phyloP scores from a whole-genome alignment of 495 filamentous ascomycete species.

The Aspergillus avenaceus region DNA sequence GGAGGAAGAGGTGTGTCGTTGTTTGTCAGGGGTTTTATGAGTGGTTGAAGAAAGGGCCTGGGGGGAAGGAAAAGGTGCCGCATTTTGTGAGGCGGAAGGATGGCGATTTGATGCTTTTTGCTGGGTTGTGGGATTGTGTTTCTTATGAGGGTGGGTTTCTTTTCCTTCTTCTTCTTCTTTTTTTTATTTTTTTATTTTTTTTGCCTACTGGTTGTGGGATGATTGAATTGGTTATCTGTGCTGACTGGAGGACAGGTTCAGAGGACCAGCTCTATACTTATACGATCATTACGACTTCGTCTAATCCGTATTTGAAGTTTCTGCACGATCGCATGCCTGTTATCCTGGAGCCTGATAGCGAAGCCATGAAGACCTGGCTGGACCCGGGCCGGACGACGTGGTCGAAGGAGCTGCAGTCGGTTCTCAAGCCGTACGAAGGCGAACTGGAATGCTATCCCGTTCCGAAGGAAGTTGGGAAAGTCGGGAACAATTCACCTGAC shows the following conservation, averaged over 20 bases:
- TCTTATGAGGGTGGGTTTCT: slow-evolving; percentile 61
- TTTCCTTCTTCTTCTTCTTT: not conserved
- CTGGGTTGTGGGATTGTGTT: slow-evolving; percentile 89
- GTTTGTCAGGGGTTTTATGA: slow-evolving; percentile 93
- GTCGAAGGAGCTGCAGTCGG: slow-evolving; percentile 70
- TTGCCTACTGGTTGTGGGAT: not conserved
- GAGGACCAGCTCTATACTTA: slow-evolving; percentile 77
- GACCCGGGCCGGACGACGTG: slow-evolving; percentile 68
- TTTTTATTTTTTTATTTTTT: not conserved
- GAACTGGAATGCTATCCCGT: slow-evolving; percentile 85
- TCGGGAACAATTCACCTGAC: slow-evolving; percentile 80
- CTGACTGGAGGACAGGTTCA: slow-evolving; percentile 26
- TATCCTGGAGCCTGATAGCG: slow-evolving; percentile 72
- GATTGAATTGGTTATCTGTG: not conserved
- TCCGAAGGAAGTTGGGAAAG: slow-evolving; percentile 86
- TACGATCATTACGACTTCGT: slow-evolving; percentile 85
- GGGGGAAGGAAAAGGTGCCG: slow-evolving; percentile 73
- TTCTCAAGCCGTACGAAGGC: slow-evolving; percentile 72
- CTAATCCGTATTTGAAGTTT: slow-evolving; percentile 74
- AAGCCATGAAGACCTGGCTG: slow-evolving; percentile 72
- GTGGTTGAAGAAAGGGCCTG: slow-evolving; percentile 78
- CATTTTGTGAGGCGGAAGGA: slow-evolving; percentile 80
- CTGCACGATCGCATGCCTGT: slow-evolving; percentile 96
- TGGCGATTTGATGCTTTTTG: slow-evolving; percentile 80
- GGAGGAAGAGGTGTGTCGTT: slow-evolving; percentile 80